Percentiles rank a stretch among this genome's conserved stretches.
phyloP scores from a whole-genome alignment of 352 stramenopile species.

The Pythium volutum region DNA sequence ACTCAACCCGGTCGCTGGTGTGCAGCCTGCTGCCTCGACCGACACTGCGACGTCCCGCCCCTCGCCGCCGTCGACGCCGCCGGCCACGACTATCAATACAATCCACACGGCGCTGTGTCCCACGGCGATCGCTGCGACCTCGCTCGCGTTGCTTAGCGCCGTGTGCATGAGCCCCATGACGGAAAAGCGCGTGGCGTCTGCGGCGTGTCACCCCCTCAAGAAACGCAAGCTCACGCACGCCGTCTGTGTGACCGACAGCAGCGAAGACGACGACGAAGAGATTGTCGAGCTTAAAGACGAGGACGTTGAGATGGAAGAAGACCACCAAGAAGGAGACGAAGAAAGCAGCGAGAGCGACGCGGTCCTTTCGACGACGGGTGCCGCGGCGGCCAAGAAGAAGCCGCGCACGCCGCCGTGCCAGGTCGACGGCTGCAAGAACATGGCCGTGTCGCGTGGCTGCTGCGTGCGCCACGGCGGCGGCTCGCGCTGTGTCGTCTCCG shows the following conservation, averaged over 20 bases:
- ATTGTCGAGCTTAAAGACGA: neutral
- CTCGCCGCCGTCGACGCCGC: slow-evolving; percentile 15
- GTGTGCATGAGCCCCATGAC: slow-evolving; percentile 27
- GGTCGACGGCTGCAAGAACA: slow-evolving; percentile 63
- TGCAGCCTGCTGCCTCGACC: neutral
- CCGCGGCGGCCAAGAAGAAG: slow-evolving; percentile 28
- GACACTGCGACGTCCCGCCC: neutral
- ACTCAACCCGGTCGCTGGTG: slow-evolving; percentile 21
- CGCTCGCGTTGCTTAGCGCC: slow-evolving; percentile 25
- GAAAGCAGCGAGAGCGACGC: no score
- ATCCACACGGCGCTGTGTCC: slow-evolving; percentile 15
- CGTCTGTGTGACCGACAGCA: slow-evolving; percentile 10
- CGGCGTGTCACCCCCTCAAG: slow-evolving; percentile 13
- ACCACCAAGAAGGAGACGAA: no score
- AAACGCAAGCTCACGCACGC: slow-evolving; percentile 25
- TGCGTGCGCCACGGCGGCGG: slow-evolving; percentile 53
- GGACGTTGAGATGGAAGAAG: neutral
- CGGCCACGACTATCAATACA: no score
- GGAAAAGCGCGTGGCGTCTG: slow-evolving; percentile 3
- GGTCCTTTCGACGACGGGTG: no score
- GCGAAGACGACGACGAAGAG: slow-evolving; percentile 15
- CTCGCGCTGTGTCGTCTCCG: slow-evolving; percentile 44
- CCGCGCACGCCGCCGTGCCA: slow-evolving; percentile 56
- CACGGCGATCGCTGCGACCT: slow-evolving; percentile 22
- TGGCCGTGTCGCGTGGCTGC: slow-evolving; percentile 49